Percentiles rank a stretch among this genome's conserved stretches.
Conservation (phyloP, 306 rosid genomes). For the Citrullus amarus region DNA sequence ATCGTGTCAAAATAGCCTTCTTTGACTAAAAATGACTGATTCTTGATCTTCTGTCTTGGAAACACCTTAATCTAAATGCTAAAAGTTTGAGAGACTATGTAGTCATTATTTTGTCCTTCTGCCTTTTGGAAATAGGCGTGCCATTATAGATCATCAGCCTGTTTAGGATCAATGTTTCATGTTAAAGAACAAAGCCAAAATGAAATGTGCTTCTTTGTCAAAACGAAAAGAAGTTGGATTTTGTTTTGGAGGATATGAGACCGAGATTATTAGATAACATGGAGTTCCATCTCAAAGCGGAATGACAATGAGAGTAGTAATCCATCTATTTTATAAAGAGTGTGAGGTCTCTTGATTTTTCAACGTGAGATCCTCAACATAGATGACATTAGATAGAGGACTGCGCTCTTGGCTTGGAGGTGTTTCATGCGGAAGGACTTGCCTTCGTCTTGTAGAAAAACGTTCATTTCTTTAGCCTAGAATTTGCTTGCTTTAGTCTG, state of each 20-base stretch:
- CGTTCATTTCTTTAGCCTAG: not conserved
- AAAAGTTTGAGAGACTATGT: not conserved
- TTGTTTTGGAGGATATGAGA: not conserved
- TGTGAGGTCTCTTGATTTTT: too few species aligned
- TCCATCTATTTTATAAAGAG: too few species aligned
- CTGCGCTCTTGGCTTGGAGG: not conserved
- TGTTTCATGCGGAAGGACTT: not conserved
- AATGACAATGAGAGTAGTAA: too few species aligned
- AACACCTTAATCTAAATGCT: not conserved
- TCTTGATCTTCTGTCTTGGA: not conserved
- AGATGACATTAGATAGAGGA: too few species aligned
- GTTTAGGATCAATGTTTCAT: not conserved
- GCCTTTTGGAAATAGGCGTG: not conserved
- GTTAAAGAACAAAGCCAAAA: not conserved
- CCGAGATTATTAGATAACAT: not conserved
- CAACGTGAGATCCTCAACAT: too few species aligned
- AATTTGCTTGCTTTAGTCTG: not conserved
- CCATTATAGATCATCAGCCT: not conserved
- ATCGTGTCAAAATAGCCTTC: not conserved
- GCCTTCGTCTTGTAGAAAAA: not conserved
- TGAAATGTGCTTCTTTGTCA: not conserved
- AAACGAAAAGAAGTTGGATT: not conserved
- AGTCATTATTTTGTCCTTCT: not conserved
- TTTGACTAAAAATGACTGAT: not conserved
- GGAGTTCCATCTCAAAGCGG: too few species aligned